Percentiles rank a stretch among this genome's conserved stretches.
phyloP scores from a whole-genome alignment of 2,329 filamentous ascomycete species.

The Aaosphaeria arxii region DNA sequence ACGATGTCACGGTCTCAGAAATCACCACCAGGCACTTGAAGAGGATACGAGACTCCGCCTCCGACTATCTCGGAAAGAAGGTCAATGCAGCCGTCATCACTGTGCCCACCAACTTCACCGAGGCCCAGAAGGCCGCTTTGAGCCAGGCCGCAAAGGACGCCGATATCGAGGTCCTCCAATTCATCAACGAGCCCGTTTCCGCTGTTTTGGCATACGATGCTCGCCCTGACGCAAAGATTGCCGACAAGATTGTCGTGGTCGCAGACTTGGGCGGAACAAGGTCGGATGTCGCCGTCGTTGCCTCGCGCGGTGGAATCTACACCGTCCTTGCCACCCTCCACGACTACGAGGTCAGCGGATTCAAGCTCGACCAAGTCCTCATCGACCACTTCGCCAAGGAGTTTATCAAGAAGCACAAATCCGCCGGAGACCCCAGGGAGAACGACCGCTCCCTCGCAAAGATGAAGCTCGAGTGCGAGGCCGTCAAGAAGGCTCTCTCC shows the following conservation, averaged over 20 bases:
- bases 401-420: conserved; percentile 94
- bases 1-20: conserved; percentile 74
- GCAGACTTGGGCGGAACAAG: conserved; percentile 90
- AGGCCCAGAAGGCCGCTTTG: conserved; percentile 81
- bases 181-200: conserved; percentile 87
- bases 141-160: conserved; percentile 74
- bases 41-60: conserved; percentile 76
- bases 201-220: conserved; percentile 90
- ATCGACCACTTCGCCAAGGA: conserved; percentile 98
- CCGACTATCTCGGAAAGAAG: conserved; percentile 87
- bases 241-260: conserved; percentile 88
- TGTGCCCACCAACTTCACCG: conserved; percentile 88
- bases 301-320: conserved; percentile 93
- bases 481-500: conserved; percentile 87
- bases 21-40: conserved; percentile 80
- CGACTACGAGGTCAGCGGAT: conserved; percentile 90
- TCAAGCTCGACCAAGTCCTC: conserved; percentile 82
- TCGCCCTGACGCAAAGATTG: conserved; percentile 66
- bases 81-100: conserved; percentile 95
- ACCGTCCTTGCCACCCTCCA: conserved; percentile 89
- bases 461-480: conserved; percentile 86
- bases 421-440: conserved; percentile 68
- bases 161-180: conserved; percentile 84
- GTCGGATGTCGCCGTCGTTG: conserved; percentile 86
- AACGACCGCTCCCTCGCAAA: conserved; percentile 83